A percentile compares a stretch with the other conserved stretches of the same genome.
These are phyloP conservation scores for Herpotrichia juniperi DNA, from an alignment of 2,329 filamentous ascomycete genomes.

Conservation along the genomic window DNA sequence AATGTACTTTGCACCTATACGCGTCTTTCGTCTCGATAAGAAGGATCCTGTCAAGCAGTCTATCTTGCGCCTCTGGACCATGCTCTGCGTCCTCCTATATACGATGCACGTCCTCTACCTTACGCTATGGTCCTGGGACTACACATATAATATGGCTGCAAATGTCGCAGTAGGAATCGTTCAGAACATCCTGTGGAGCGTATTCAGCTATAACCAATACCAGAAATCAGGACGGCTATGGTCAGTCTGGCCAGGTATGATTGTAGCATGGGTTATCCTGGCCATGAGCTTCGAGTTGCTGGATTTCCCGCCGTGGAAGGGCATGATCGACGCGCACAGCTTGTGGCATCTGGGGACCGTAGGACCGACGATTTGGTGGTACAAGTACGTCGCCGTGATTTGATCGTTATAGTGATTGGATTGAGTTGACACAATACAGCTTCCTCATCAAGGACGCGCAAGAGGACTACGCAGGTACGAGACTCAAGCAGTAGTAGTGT, in stretches of 20 bases:
- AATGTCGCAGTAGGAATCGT: slow-evolving; percentile 83
- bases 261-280: slow-evolving; percentile 88
- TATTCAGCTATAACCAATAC: slow-evolving; percentile 80
- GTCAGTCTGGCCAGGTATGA: slow-evolving; percentile 88
- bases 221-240: slow-evolving; percentile 73
- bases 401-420: slow-evolving; percentile 16
- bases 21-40: slow-evolving; percentile 82
- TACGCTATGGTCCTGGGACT: slow-evolving; percentile 87
- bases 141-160: slow-evolving; percentile 96
- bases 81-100: slow-evolving; percentile 74
- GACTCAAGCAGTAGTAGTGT: slow-evolving; percentile 68
- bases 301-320: slow-evolving; percentile 86
- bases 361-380: slow-evolving; percentile 85
- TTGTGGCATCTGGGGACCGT: slow-evolving; percentile 97
- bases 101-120: slow-evolving; percentile 80
- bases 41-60: slow-evolving; percentile 55
- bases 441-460: slow-evolving; percentile 86
- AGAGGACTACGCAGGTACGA: slow-evolving; percentile 76
- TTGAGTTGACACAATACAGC: slow-evolving; percentile 54
- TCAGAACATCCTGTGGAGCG: slow-evolving; percentile 84
- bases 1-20: slow-evolving; percentile 81
- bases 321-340: slow-evolving; percentile 89
- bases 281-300: slow-evolving; percentile 96
- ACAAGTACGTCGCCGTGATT: slow-evolving; percentile 71
- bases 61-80: slow-evolving; percentile 76